phyloP scores from a whole-genome alignment of 2,329 filamentous ascomycete species.

The Paraphoma chrysanthemicola region DNA sequence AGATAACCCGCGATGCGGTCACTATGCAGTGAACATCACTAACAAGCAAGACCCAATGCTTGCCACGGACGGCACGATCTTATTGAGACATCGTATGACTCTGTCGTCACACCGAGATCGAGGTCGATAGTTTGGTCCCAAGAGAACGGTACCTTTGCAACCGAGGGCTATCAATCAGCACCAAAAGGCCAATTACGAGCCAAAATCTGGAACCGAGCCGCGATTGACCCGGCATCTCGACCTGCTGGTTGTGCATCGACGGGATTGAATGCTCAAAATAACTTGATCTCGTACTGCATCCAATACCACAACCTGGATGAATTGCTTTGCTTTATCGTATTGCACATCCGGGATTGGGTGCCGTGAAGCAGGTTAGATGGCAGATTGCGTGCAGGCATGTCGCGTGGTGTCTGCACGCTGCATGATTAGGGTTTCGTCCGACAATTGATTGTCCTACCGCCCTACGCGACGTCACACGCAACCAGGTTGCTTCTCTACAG shows the following conservation, averaged over 20 bases:
- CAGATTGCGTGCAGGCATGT: neutral
- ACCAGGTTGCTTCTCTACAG: constrained; percentile 8
- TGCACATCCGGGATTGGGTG: neutral
- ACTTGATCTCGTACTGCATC: constrained; percentile 8
- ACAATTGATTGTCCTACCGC: constrained; percentile 17
- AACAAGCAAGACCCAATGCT: constrained; percentile 10
- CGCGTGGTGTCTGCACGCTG: constrained; percentile 2
- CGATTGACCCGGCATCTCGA: constrained; percentile 3
- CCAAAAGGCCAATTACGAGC: constrained; percentile 4
- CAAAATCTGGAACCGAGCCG: constrained; percentile 16
- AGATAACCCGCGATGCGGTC: constrained; percentile 13
- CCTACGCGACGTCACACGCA: constrained; percentile 21
- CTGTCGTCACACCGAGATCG: constrained; percentile 18
- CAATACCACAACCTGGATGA: constrained; percentile 4
- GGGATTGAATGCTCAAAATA: constrained; percentile 14
- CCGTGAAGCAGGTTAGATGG: constrained; percentile 1
- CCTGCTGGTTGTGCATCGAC: constrained; percentile 1
- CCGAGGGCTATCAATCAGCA: constrained; percentile 11
- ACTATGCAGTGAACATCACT: constrained; percentile 13
- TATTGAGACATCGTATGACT: constrained; percentile 16
- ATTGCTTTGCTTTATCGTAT: neutral
- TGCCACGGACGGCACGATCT: constrained; percentile 6
- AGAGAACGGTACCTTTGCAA: constrained; percentile 21
- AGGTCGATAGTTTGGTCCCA: constrained; percentile 24
- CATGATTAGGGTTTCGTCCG: neutral